Percentiles rank a stretch among this genome's conserved stretches.
Evolutionary conservation across 2,329 filamentous ascomycete genomes (phyloP).

Genomic region (Trichoderma endophyticum): DNA sequence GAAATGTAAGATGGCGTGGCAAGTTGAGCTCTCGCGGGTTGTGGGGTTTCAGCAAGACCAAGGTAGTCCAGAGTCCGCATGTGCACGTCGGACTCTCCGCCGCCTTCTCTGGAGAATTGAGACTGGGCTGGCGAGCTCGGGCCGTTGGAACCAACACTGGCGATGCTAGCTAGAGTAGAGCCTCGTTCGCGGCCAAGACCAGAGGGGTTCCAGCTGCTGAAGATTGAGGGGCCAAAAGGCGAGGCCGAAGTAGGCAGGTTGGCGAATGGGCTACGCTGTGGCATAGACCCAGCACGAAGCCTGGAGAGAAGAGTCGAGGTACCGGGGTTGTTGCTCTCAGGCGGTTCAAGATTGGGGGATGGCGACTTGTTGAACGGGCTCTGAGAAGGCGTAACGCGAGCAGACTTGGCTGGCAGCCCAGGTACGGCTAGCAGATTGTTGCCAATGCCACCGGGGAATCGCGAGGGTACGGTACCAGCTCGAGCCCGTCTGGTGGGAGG

Average conservation of each 20-base stretch:
- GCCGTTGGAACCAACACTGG: slow-evolving; percentile 87
- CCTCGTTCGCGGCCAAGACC: slow-evolving; percentile 71
- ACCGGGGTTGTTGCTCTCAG: slow-evolving; percentile 38
- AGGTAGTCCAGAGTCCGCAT: slow-evolving; percentile 93
- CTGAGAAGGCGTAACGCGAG: slow-evolving; percentile 79
- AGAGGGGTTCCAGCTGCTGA: slow-evolving; percentile 77
- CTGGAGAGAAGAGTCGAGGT: slow-evolving; percentile 78
- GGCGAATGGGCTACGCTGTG: slow-evolving; percentile 72
- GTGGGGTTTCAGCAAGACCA: slow-evolving; percentile 88
- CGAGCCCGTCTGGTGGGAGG: slow-evolving; percentile 75
- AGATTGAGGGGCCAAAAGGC: slow-evolving; percentile 86
- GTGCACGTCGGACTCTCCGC: slow-evolving; percentile 80
- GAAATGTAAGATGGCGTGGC: slow-evolving; percentile 73
- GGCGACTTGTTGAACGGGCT: slow-evolving; percentile 75
- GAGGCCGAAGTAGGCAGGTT: slow-evolving; percentile 54
- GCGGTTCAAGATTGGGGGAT: slow-evolving; percentile 51
- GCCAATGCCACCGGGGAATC: slow-evolving; percentile 71
- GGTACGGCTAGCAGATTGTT: slow-evolving; percentile 58
- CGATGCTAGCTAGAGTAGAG: slow-evolving; percentile 75
- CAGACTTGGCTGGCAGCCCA: slow-evolving; percentile 67
- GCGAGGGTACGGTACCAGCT: slow-evolving; percentile 92
- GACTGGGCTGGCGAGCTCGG: slow-evolving; percentile 85
- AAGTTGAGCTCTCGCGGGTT: slow-evolving; percentile 70
- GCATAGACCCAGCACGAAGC: slow-evolving; percentile 89
- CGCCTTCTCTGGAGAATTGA: slow-evolving; percentile 79